Percentiles rank a stretch among this genome's conserved stretches.
Evolutionary conservation across 768 basidiomycete genomes (phyloP).

Genomic region (Cystofilobasidium ferigula): DNA sequence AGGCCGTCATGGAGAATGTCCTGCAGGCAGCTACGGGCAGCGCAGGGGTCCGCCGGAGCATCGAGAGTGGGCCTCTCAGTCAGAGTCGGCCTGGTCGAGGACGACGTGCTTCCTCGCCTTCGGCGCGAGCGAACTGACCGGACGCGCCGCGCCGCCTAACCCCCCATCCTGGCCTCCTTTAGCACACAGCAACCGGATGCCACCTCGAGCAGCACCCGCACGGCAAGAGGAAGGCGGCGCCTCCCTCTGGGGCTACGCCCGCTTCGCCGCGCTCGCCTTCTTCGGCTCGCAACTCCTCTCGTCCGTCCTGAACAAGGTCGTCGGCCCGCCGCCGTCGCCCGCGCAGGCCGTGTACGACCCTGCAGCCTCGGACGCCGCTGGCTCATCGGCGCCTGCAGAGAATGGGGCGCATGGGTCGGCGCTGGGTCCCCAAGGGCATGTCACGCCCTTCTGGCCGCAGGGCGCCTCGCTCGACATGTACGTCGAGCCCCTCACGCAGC

Average conservation of each 20-base stretch:
- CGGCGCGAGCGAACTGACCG: slow-evolving; percentile 8
- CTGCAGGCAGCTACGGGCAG: neutral
- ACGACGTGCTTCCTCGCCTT: neutral
- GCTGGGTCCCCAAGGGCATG: neutral
- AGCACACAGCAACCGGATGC: neutral
- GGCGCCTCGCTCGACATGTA: slow-evolving; percentile 3
- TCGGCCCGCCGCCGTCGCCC: neutral
- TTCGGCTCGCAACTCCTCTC: neutral
- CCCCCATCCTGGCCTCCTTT: neutral
- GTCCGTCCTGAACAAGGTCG: neutral
- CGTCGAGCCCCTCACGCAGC: too few species aligned
- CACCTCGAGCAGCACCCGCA: neutral
- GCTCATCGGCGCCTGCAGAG: neutral
- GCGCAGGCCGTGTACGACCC: neutral
- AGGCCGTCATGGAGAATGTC: too few species aligned
- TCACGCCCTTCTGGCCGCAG: neutral
- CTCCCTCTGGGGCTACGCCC: neutral
- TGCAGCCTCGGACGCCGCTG: neutral
- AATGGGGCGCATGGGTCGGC: too few species aligned
- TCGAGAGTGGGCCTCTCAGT: too few species aligned
- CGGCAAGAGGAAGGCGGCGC: neutral
- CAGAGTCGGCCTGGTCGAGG: neutral
- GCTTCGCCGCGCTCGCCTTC: neutral
- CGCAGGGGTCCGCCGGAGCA: too few species aligned
- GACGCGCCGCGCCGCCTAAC: too few species aligned